Base-by-base conservation (phyloP, 768 basidiomycete species). In the Hypholoma sublateritium region DNA sequence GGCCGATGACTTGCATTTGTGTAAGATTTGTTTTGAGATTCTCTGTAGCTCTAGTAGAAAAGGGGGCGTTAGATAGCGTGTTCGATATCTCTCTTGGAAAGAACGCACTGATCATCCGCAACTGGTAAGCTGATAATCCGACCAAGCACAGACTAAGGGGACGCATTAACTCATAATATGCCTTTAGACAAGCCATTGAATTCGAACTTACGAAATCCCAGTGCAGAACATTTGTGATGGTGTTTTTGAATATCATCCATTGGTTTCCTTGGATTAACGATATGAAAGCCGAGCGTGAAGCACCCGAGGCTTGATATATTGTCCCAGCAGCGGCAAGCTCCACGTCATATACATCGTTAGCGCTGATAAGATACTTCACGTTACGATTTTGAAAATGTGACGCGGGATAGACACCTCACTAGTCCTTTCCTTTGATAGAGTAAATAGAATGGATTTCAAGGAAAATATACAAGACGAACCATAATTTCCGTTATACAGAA, bases 181-280 rank as follows among this genome's bases (percentile, higher is more conserved):
- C 5, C 17, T 17, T 41, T 13, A 14, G 39, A 24, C 44, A 36
- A 35, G 14, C 44, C 12, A 13, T 19, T 11, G 64, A 4, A 6
- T 55, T 35, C 42, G 22, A 2, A 74, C 85, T 64, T 56, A 88
- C 86, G 62, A 85, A 82, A 62, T 89, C 88, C 85, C 85, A 89
- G 64, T 87, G 86, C 46, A 84, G 62, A 22, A 82, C 77, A 12
- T 74, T 67, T 0, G 86, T 86, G 24, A 77, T 45, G 11, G 72
- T 68, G 63, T 89, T 88, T n/a, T 73, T 71, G 65, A 79, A 86
- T 21, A 87, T 82, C 85, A 87, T 87, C 88, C 88, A 89, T 42
- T 74, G 73, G 56, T 82, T 74, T 2, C 80, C 87, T 25, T 81
- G 74, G 53, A 87, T 72, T 6, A 86, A 68, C 4, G 77, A 78